phyloP scores from a whole-genome alignment of 1,139 yeast species.

The Saccharomycopsis hybrid region DNA sequence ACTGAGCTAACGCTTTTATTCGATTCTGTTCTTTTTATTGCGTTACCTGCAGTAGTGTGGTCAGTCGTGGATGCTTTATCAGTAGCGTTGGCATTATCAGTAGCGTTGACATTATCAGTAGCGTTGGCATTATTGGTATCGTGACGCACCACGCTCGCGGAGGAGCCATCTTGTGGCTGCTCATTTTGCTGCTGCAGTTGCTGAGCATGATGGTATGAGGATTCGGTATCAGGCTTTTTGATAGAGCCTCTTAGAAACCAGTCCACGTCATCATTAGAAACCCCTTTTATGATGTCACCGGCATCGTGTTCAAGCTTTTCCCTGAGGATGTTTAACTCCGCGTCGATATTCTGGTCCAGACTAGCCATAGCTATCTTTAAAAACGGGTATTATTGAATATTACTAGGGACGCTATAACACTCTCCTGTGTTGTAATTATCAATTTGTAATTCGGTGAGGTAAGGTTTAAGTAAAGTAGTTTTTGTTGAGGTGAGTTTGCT shows the following conservation, averaged over 20 bases:
- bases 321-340: neutral
- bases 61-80: neutral
- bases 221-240: slow-evolving; percentile 10
- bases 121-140: too few relatives aligned
- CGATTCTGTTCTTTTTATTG: too few relatives aligned
- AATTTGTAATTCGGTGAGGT: too few relatives aligned
- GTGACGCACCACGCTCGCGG: too few relatives aligned
- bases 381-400: too few relatives aligned
- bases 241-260: slow-evolving; percentile 41
- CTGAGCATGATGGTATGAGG: slow-evolving; percentile 2
- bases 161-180: slow-evolving; percentile 1
- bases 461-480: too few relatives aligned
- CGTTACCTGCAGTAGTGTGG: neutral
- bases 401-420: too few relatives aligned
- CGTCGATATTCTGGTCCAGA: neutral
- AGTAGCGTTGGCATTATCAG: too few relatives aligned
- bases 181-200: slow-evolving; percentile 3
- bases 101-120: too few relatives aligned
- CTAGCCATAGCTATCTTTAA: neutral
- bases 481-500: too few relatives aligned
- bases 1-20: neutral
- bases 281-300: slow-evolving; percentile 5
- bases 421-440: too few relatives aligned
- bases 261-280: slow-evolving; percentile 27
- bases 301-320: slow-evolving; percentile 17